Evolutionary conservation across 2,329 filamentous ascomycete species (phyloP), one percentile per base, ranked within the genome.

Genomic region (Colletotrichum brevisporum): DNA sequence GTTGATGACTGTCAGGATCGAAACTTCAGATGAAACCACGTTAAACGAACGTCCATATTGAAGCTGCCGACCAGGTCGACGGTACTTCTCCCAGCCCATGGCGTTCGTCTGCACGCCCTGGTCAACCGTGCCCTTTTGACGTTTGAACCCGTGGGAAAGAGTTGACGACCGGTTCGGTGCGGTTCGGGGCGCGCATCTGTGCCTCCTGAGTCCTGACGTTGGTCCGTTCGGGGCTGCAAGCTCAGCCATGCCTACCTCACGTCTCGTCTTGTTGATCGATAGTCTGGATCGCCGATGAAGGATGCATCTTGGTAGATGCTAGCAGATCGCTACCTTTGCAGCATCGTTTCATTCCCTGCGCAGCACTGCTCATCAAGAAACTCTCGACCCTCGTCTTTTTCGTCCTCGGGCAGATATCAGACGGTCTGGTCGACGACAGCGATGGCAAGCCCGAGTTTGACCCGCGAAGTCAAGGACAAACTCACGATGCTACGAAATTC

Each of bases 21-120:
- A 58, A 21, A 58, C 39, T 58, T 68, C 67, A 68, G 63, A 70
- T 43, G 63, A 63, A 68, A 59, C 57, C 47, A 63, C 41, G 51
- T 61, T 67, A 41, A 67, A 47, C 41, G 45, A 21, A 66, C 55
- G 56, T 61, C 36, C 39, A 16, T 52, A 56, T 67, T 48, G 45
- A n/a, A 62, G 31, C 21, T 24, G 39, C 52, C 26, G 16, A 47
- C 51, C 27, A 58, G 52, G 67, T 67, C 45, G 41, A 63, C 24
- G 52, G 47, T 68, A 70, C 67, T 58, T 68, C 18, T 39, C 10
- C 13, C 18, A 18, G 8, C 5, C 31, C 51, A 57, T 53, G 57
- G 57, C 26, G 55, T 61, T 68, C 57, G 45, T 58, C 12, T n/a
- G 50, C 48, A 26, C 63, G 8, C 36, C 43, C 53, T 67, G 15